Percentiles rank a stretch among this genome's conserved stretches.
These are phyloP conservation scores for Corylus americana DNA, from an alignment of 306 rosid genomes.

Conservation along the genomic window DNA sequence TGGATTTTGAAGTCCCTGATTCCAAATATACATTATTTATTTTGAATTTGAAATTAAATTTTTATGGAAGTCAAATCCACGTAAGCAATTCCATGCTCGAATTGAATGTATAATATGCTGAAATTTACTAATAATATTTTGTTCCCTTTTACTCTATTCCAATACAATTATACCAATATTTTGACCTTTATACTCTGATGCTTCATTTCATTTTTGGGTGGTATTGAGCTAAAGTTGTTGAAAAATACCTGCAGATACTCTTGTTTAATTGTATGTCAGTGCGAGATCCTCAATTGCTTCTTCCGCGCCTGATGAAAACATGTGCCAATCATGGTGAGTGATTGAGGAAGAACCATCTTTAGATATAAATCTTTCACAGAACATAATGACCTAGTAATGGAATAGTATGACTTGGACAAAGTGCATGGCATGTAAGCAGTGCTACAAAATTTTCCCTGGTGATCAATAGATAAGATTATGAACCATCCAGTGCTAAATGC, in stretches of 20 bases:
- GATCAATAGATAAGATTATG: not conserved
- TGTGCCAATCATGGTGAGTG: slow-evolving; percentile 83
- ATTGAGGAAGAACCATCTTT: slow-evolving; percentile 21
- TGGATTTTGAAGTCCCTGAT: not conserved
- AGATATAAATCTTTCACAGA: slow-evolving; percentile 17
- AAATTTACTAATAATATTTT: not conserved
- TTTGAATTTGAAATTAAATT: not conserved
- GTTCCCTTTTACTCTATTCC: not conserved
- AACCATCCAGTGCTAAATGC: not conserved
- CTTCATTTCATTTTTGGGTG: slow-evolving; percentile 22
- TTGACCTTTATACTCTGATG: not conserved
- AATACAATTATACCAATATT: not conserved
- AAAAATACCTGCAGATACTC: slow-evolving; percentile 60
- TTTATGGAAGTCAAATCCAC: not conserved
- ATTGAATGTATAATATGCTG: not conserved
- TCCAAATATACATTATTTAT: not conserved
- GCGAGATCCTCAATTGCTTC: slow-evolving; percentile 86
- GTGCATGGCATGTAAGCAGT: not conserved
- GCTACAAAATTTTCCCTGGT: not conserved
- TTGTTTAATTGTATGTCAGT: slow-evolving; percentile 95
- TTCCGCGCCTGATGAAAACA: slow-evolving; percentile 75
- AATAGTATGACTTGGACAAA: not conserved
- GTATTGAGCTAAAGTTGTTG: slow-evolving; percentile 22
- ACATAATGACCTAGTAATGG: slow-evolving; percentile 3
- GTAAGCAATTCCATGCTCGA: not conserved